phyloP scores from a whole-genome alignment of 768 basidiomycete genomes.

The Tulasnella sp. region DNA sequence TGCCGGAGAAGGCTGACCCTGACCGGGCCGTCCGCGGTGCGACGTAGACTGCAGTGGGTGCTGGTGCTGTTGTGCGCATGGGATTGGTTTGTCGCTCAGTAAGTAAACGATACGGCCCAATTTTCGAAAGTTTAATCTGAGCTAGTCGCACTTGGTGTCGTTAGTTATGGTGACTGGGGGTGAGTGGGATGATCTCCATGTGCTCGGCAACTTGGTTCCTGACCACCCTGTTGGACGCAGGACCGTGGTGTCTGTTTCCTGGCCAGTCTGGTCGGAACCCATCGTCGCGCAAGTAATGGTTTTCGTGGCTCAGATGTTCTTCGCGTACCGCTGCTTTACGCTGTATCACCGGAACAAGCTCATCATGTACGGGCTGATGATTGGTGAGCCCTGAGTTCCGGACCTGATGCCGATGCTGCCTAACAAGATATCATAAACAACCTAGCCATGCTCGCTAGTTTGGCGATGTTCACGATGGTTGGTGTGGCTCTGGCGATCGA shows the following conservation, averaged over 20 bases:
- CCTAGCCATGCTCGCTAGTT: not conserved
- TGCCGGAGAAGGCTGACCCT: not conserved
- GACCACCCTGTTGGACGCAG: not conserved
- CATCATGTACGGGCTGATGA: not conserved
- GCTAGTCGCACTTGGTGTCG: not conserved
- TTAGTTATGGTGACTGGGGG: not conserved
- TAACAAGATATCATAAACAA: too few species aligned
- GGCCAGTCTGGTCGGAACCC: not conserved
- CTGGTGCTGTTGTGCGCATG: not conserved
- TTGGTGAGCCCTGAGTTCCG: too few species aligned
- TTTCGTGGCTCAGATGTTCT: not conserved
- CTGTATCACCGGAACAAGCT: not conserved
- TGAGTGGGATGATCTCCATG: not conserved
- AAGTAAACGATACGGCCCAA: not conserved
- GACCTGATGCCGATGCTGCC: too few species aligned
- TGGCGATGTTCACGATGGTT: not conserved
- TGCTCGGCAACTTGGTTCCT: not conserved
- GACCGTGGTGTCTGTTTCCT: not conserved
- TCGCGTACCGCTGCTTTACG: not conserved
- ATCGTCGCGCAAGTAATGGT: not conserved
- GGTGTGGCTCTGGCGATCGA: not conserved
- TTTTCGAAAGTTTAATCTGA: not conserved
- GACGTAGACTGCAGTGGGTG: not conserved
- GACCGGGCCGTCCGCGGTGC: not conserved
- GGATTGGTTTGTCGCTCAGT: not conserved